Percentiles rank a stretch among this genome's conserved stretches.
Conservation (phyloP, 2,329 filamentous ascomycete genomes). For the Penicillium sclerotiorum region DNA sequence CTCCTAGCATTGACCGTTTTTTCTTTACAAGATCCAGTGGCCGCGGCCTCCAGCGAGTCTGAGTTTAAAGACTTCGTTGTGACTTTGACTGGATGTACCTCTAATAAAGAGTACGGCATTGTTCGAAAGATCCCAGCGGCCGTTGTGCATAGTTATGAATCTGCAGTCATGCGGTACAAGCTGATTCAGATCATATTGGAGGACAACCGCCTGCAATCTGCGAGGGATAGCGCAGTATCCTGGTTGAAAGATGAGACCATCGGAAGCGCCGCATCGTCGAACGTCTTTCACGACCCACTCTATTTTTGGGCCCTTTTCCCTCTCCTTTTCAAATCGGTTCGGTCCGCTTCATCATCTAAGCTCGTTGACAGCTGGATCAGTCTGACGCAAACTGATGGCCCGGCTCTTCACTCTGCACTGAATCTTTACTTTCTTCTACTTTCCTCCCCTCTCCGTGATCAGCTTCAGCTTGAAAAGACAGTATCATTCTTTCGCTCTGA, state of each 20-base stretch:
- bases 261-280: constrained; percentile 37
- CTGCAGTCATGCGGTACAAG: constrained; percentile 53
- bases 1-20: constrained; percentile 56
- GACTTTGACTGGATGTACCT: constrained; percentile 42
- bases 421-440: constrained; percentile 63
- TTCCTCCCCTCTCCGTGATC: constrained; percentile 51
- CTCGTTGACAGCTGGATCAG: constrained; percentile 50
- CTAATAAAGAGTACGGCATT: constrained; percentile 38
- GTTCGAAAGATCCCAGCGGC: constrained; percentile 39
- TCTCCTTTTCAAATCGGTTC: constrained; percentile 54
- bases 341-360: constrained; percentile 39
- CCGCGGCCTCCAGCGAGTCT: constrained; percentile 52
- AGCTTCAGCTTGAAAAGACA: constrained; percentile 49
- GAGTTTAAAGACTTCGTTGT: constrained; percentile 58
- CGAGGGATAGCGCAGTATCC: constrained; percentile 60
- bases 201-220: constrained; percentile 56
- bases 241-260: constrained; percentile 65
- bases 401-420: constrained; percentile 58
- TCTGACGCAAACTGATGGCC: constrained; percentile 49
- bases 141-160: constrained; percentile 56
- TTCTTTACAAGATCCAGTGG: constrained; percentile 49
- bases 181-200: constrained; percentile 60
- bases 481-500: constrained; percentile 35
- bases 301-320: constrained; percentile 50
- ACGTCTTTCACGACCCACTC: constrained; percentile 40